These are phyloP conservation scores for Paraphaeosphaeria sporulosa DNA, from an alignment of 2,329 filamentous ascomycete genomes.

Conservation along the genomic window DNA sequence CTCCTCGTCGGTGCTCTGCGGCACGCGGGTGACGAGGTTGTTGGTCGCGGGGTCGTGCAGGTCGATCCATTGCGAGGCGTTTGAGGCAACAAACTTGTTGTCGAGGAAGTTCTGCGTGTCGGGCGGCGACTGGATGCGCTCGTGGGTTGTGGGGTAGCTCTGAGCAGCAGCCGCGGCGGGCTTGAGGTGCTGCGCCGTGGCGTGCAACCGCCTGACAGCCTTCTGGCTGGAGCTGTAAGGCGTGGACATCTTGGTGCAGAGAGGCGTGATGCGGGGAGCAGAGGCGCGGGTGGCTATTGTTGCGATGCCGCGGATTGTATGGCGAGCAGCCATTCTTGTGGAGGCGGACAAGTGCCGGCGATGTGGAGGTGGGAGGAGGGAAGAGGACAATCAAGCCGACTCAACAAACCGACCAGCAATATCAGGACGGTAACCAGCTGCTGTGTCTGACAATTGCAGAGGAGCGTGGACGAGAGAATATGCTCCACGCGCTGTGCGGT, in stretches of 20 bases:
- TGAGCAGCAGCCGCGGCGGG: constrained; percentile 60
- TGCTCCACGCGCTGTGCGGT: constrained; percentile 3
- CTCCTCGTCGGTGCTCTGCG: constrained; percentile 81
- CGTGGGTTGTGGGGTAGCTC: constrained; percentile 74
- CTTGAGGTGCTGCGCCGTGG: constrained; percentile 61
- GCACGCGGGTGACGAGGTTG: constrained; percentile 82
- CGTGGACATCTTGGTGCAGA: constrained; percentile 50
- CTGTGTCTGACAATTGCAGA: background rate
- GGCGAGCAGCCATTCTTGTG: constrained; percentile 54
- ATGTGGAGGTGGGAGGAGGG: constrained; percentile 3
- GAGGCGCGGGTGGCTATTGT: constrained; percentile 50
- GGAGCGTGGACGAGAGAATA: background rate
- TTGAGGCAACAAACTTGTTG: constrained; percentile 77
- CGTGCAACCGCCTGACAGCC: constrained; percentile 60
- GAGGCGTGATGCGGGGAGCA: constrained; percentile 43
- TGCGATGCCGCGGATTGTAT: constrained; percentile 53
- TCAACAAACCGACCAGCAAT: background rate
- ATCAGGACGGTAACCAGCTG: background rate
- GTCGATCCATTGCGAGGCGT: constrained; percentile 76
- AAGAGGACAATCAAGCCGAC: constrained; percentile 16
- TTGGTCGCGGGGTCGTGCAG: constrained; percentile 85
- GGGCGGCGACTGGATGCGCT: constrained; percentile 70
- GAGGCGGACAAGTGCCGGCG: constrained; percentile 25
- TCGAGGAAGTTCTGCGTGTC: constrained; percentile 84
- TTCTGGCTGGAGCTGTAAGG: constrained; percentile 47